Evolutionary conservation across 2,329 filamentous ascomycete species (phyloP), one percentile per base, ranked within the genome.

Genomic region (Nannizziopsis arthrosporioides): DNA sequence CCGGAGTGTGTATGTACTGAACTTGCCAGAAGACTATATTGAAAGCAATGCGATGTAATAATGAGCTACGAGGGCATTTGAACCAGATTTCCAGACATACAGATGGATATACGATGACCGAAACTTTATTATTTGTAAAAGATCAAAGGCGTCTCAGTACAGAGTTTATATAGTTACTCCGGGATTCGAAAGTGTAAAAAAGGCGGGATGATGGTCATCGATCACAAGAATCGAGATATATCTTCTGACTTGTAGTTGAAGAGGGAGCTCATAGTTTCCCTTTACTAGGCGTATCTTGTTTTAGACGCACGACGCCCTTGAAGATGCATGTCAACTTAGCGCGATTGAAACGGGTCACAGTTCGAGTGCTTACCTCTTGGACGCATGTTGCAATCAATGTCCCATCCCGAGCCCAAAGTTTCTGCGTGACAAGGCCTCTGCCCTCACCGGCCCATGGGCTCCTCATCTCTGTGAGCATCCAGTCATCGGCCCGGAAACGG

Each of bases 361-460:
- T 7, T 48, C 4, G 38, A 17, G 14, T 34, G 56, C 64, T 56
- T 59, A 71, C 69, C 63, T 74, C 72, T 60, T 74, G 72, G 2
- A 66, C 66, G 57, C 72, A 74, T 10, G 68, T 73, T 12, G 72
- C 72, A 51, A 74, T 68, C 53, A 74, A 58, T 3, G 61, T 61
- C 5, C 72, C 72, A 53, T 71, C 67, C 52, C 68, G 66, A 12
- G 65, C 66, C 71, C 70, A 74, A 47, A 74, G 71, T 55, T 67
- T 67, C 59, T 73, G 71, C 48, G 66, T 60, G 8, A 69, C 71
- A 53, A 73, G 55, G 0, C 71, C 72, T 42, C 72, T 64, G 10
- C 70, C 71, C 51, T 72, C 70, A 3, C 72, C 71, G 10, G 71
- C 68, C 72, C 72, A 74, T 7, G 72, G 71, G 45, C 68, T 72